Evolutionary conservation across 78 protist species (phyloP), one percentile per base, ranked within the genome.

Genomic region (Dictyostelium intermedium): DNA sequence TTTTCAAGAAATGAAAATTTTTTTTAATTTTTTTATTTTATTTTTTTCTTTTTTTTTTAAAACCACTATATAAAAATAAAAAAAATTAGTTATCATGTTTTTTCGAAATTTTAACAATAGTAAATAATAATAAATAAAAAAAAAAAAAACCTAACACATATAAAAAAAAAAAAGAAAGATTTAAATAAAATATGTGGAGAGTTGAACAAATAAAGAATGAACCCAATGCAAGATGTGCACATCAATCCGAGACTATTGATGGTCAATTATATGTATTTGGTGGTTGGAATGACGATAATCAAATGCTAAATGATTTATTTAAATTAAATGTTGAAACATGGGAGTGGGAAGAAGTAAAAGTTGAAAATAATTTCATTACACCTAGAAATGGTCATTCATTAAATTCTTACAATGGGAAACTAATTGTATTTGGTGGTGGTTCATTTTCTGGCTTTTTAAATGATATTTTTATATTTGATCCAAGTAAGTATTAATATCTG

Each of bases 221-320:
- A 47, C 94, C 94, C 6, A 63, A 69, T 35, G 43, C 87, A 50
- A 89, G 94, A 47, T 89, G 94, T 89, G 94, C 94, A 1, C 94
- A 89, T 81, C 85, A 78, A 69, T 47, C 86, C 41, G 94, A 78
- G 35, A 35, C 72, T 43, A 83, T 89, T 1, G 87, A 37, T 70
- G 87, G 82, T 11, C 25, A 80, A 79, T 23, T 89, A 20, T 89
- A 89, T 89, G n/a, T 89, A 37, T 89, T 89, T 80, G 94, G 94
- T 45, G 94, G 94, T 23, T 89, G 94, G 94, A 89, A 69, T 34
- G 94, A 89, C 50, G 94, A 89, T 10, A 89, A 89, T 70, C 81
- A 69, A 69, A 89, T 89, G 94, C 35, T 89, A 30, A 89, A 89
- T 25, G 94, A 89, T 70, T 18, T 89, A 23, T 78, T 69, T 35